Base-by-base conservation (phyloP, 2,329 filamentous ascomycete genomes). In the Scortechinia acanthostroma region DNA sequence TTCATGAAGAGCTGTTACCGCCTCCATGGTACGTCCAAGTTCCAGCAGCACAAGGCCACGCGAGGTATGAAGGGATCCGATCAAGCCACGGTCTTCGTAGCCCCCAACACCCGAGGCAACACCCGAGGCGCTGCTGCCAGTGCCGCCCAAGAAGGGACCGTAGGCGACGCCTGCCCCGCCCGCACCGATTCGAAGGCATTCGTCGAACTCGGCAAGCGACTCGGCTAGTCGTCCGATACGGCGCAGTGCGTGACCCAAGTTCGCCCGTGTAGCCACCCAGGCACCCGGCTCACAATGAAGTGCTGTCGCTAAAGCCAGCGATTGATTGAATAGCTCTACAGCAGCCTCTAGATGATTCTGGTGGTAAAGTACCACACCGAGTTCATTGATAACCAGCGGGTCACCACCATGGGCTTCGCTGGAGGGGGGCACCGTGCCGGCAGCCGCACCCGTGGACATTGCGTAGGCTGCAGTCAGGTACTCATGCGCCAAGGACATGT, bases 361-460 rank as follows among this genome's bases (percentile, higher is more conserved):
- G 54, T 84, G 77, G 53, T 83, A 86, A 42, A 77, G 69, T 3
- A 82, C 77, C 2, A 85, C 79, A 10, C 80, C 81, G 33, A 86
- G 65, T 55, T 86, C 81, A 51, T 85, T 86, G 28, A 86, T 66
- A 3, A 86, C 70, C 1, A 84, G 64, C 0, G 81, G 82, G 49
- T 86, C 81, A 2, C 65, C 35, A 40, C 35, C 35, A 13, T 6
- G 13, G 6, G 35, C 6, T 6, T 6, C 10, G 10, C 10, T 13
- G 6, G 35, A 15, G 6, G 35, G 35, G 10, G 25, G n/a, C 10
- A 30, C 25, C n/a, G 25, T 10, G 14, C 35, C 35, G 17, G 10
- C 6, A 19, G 35, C 10, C 14, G 35, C 10, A 19, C 35, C 68
- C 33, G 69, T 61, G 57, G 74, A 78, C 21, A 77, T 61, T 1